A percentile compares a stretch with the other conserved stretches of the same genome.
Evolutionary conservation across 2,329 filamentous ascomycete species (phyloP).

Genomic region (Neopestalotiopsis sp.): DNA sequence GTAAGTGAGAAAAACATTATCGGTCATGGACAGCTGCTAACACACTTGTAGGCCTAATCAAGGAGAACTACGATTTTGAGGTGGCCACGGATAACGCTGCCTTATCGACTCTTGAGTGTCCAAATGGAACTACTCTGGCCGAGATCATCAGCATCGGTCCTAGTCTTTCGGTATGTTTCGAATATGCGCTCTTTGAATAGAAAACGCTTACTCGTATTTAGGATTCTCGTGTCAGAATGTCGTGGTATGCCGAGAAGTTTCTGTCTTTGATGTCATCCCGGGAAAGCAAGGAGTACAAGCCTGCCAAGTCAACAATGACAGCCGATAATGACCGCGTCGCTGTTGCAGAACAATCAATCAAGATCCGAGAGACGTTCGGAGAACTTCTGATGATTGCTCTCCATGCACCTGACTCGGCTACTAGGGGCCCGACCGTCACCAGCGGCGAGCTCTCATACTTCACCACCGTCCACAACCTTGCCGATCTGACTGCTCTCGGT

Average conservation of each 20-base stretch:
- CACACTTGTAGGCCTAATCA: constrained; percentile 43
- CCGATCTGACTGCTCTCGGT: constrained; percentile 23
- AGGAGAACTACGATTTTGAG: constrained; percentile 44
- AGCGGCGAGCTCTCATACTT: constrained; percentile 18
- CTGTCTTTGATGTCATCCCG: constrained; percentile 55
- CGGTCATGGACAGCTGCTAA: constrained; percentile 23
- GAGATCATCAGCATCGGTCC: constrained; percentile 57
- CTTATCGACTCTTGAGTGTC: constrained; percentile 53
- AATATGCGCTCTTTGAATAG: background rate
- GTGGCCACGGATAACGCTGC: constrained; percentile 58
- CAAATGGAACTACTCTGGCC: constrained; percentile 43
- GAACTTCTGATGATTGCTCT: background rate
- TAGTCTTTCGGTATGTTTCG: constrained; percentile 50
- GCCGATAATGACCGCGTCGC: constrained; percentile 44
- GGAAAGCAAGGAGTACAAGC: constrained; percentile 57
- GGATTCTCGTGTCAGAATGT: constrained; percentile 56
- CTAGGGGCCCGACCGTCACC: background rate
- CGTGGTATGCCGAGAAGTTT: constrained; percentile 56
- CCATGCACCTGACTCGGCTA: background rate
- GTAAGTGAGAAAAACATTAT: constrained; percentile 41
- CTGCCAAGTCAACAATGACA: constrained; percentile 42
- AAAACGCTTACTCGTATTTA: constrained; percentile 29
- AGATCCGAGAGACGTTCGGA: background rate
- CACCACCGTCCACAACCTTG: constrained; percentile 1
- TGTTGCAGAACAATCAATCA: background rate